A percentile compares a stretch with the other conserved stretches of the same genome.
Conservation (phyloP, 331 rosid species). For the Saraca asoca region DNA sequence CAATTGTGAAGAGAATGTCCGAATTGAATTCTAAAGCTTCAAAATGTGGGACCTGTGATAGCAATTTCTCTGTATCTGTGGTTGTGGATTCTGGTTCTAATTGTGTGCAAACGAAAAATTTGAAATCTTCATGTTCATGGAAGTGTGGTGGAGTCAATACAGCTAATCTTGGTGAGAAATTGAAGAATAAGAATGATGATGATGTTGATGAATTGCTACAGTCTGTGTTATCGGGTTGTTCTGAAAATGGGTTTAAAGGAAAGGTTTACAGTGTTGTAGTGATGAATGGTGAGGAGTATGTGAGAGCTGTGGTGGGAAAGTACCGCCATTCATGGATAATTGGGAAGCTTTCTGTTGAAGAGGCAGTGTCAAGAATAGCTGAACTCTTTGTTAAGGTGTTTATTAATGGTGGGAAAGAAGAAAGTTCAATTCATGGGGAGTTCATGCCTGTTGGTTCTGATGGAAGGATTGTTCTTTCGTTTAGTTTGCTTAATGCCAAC, state of each 20-base stretch:
- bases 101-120: conserved; percentile 33
- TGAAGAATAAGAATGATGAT: conserved; percentile 43
- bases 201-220: conserved; percentile 61
- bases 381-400: conserved; percentile 79
- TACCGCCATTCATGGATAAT: conserved; percentile 78
- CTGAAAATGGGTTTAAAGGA: conserved; percentile 39
- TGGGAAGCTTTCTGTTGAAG: conserved; percentile 58
- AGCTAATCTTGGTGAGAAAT: conserved; percentile 45
- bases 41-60: conserved; percentile 59
- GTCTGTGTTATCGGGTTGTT: conserved; percentile 41
- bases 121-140: conserved; percentile 38
- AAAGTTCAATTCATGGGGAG: conserved; percentile 68
- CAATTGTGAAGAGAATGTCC: conserved; percentile 45
- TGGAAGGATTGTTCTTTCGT: conserved; percentile 86
- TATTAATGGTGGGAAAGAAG: conserved; percentile 85
- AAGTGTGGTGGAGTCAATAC: conserved; percentile 38
- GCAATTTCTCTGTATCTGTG: conserved; percentile 48
- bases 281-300: conserved; percentile 58
- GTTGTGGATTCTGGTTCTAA: conserved; percentile 42
- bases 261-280: conserved; percentile 65
- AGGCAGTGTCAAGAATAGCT: conserved; percentile 55
- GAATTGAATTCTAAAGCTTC: conserved; percentile 40
- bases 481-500: conserved; percentile 86
- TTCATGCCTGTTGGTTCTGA: conserved; percentile 98
- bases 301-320: conserved; percentile 74